Evolutionary conservation across 257 asterid species (phyloP), one percentile per base, ranked within the genome.

Genomic region (Nicotiana benthamiana): DNA sequence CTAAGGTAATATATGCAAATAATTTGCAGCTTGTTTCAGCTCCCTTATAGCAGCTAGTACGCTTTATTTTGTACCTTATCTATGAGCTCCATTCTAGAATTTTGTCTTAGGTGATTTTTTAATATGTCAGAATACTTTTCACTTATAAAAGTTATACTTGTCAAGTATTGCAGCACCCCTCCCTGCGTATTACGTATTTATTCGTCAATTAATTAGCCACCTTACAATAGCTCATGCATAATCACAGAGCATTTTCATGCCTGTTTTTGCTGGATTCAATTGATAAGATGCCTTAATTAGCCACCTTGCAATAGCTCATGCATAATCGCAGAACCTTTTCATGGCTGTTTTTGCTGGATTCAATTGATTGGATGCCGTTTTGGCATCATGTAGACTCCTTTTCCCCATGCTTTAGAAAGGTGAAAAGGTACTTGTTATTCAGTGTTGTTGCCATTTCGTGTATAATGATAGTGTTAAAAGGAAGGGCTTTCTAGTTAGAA

Each of bases 1-100:
- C 98, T 60, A 95, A 93, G 98, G 99, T 95, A 87, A 85, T 30
- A 27, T 64, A 34, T 20, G 70, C 26, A 27, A 53, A 53, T 34
- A 82, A 15, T 74, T 65, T 79, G 81, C 81, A 6, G 62, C 67
- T 83, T 56, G 52, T 81, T 56, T 17, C 64, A 61, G 59, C 64
- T 82, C 82, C 18, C 22, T 4, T 51, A 52, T 74, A 24, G 6
- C 12, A 70, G 22, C 15, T 64, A 40, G 12, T 9, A 11, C 61
- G 12, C 27, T 62, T 74, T 24, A 30, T 72, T 46, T 43, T 72
- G 77, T 43, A 46, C 59, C 60, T 46, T 26, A 74, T 48, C 24
- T 48, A 74, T 74, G 26, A 74, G 16, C 26, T 48, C 61, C 78
- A 74, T 74, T 24, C 40, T 24, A 74, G 43, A 74, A 48, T 53